phyloP scores from a whole-genome alignment of 371 early-diverging fungal species.

The Rhizopus microsporus region DNA sequence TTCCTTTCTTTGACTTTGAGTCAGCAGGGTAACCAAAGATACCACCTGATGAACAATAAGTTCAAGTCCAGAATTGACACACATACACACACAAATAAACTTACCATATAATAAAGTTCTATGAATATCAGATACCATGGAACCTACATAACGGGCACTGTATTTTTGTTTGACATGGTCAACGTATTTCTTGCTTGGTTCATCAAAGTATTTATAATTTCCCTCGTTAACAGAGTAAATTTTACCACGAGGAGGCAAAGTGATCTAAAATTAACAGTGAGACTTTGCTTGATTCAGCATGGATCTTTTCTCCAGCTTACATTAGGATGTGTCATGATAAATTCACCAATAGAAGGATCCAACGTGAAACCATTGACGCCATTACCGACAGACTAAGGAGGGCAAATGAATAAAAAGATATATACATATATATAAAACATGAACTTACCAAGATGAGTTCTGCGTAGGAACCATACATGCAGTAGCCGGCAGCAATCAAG shows the following conservation, averaged over 20 bases:
- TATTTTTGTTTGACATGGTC: conserved; percentile 89
- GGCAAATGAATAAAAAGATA: conserved; percentile 8
- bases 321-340: conserved; percentile 93
- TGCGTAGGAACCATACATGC: conserved; percentile 94
- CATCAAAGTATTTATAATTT: conserved; percentile 92
- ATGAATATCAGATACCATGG: conserved; percentile 99
- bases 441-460: conserved; percentile 68
- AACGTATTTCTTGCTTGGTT: conserved; percentile 87
- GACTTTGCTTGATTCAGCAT: background rate
- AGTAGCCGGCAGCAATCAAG: conserved; percentile 95
- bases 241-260: conserved; percentile 83
- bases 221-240: conserved; percentile 99
- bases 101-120: conserved; percentile 90
- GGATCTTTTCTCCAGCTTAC: conserved; percentile 38
- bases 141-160: conserved; percentile 96
- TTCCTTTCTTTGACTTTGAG: conserved; percentile 87
- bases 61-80: background rate
- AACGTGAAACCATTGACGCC: conserved; percentile 96
- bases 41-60: conserved; percentile 47
- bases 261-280: conserved; percentile 47
- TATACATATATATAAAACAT: background rate
- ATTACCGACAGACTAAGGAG: conserved; percentile 78
- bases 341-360: conserved; percentile 96
- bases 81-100: background rate
- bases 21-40: conserved; percentile 88